A percentile compares a stretch with the other conserved stretches of the same genome.
Conservation (phyloP, 345 rosid genomes). For the Citrus inodora region DNA sequence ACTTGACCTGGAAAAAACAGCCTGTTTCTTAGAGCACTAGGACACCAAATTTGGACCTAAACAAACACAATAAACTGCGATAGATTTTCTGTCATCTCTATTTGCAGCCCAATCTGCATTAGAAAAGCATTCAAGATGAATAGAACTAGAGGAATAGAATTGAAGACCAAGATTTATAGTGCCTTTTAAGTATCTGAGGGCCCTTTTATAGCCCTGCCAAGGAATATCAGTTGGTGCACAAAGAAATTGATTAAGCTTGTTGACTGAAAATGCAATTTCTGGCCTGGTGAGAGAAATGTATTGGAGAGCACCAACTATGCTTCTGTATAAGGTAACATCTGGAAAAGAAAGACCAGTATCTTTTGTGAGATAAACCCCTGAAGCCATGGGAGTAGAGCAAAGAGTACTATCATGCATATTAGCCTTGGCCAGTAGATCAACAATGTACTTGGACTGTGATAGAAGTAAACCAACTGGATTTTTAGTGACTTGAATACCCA, state of each 20-base stretch:
- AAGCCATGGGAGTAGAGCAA: background rate
- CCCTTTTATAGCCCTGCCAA: background rate
- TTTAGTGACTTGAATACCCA: background rate
- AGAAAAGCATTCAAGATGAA: background rate
- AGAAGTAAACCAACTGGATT: background rate
- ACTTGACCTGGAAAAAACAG: fast-evolving
- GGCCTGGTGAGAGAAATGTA: background rate
- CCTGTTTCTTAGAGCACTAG: background rate
- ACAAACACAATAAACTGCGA: background rate
- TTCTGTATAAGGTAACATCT: too few species aligned
- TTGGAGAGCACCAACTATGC: too few species aligned
- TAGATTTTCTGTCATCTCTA: background rate
- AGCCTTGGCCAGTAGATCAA: fast-evolving
- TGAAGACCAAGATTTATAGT: background rate
- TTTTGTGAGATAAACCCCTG: background rate
- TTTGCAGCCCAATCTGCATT: background rate
- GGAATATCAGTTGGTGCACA: background rate
- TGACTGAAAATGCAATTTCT: background rate
- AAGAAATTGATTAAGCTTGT: background rate
- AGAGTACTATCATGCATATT: too few species aligned
- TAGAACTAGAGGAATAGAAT: background rate
- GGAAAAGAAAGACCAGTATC: too few species aligned
- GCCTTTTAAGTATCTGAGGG: background rate
- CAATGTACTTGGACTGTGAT: background rate
- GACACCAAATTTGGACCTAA: background rate